Evolutionary conservation across 768 basidiomycete species (phyloP), one percentile per base, ranked within the genome.

Genomic region (Myochromella boudieri): DNA sequence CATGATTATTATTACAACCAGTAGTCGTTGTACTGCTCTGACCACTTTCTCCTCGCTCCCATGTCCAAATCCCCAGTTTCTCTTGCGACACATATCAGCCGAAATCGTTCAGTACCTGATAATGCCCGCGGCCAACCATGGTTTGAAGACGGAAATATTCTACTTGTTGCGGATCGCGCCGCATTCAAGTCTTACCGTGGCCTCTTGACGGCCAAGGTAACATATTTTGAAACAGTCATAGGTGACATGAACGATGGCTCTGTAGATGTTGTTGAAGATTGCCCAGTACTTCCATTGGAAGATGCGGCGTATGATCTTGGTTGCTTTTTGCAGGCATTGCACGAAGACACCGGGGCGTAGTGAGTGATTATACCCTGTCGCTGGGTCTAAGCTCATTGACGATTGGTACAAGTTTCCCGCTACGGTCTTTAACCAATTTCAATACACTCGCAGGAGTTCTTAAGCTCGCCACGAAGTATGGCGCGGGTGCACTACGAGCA

Each of bases 101-200:
- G 39, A 8, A 29, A 37, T 5, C 53, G 41, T 10, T 2, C 17
- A 4, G 3, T 58, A 7, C 54, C 51, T 3, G 52, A 53, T 8
- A 50, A 53, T 1, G 57, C 56, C 1, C 55, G 42, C 4, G 44
- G 44, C 21, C 10, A 1, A 0, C 46, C 48, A 11, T 56, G 52
- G 47, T 41, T 43, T 11, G 22, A 49, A 3, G 44, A 51, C 15
- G 57, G 57, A 9, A 59, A 59, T 50, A 48, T 56, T 9, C 26
- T 56, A 3, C 50, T 59, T 3, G 28, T 52, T 37, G 34, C 50
- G 1, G 22, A 48, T 21, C 18, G 39, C 11, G 25, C 18, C 2
- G 57, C 41, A 1, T 59, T 54, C 42, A 54, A 53, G 37, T 43
- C 38, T 9, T 28, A 52, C 14, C 49, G 44, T 18, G 48, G 32